phyloP scores from a whole-genome alignment of 352 stramenopile species.

The Pythium monospermum region DNA sequence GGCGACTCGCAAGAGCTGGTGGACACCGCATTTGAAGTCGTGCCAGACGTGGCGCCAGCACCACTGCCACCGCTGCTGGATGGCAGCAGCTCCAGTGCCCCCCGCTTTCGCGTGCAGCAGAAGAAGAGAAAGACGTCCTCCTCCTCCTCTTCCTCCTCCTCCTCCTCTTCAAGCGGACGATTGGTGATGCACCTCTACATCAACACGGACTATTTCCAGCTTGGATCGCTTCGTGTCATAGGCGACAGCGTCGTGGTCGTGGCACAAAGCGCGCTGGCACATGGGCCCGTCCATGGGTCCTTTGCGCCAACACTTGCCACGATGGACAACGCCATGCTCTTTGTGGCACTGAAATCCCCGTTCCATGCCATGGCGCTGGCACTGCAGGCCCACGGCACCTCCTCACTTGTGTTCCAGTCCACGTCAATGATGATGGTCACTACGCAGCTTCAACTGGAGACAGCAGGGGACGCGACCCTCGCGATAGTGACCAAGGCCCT shows the following conservation, averaged over 20 bases:
- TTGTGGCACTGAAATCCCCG: not conserved
- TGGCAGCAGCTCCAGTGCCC: not conserved
- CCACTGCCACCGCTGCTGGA: not conserved
- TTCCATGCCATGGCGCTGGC: not conserved
- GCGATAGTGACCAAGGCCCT: not conserved
- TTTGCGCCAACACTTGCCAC: not conserved
- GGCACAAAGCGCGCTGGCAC: not conserved
- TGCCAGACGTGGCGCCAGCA: not conserved
- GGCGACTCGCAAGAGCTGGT: constrained; percentile 9
- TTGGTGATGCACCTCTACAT: constrained; percentile 8
- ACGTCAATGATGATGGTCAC: not conserved
- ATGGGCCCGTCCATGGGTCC: not conserved
- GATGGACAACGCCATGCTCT: not conserved
- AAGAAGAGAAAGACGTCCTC: not conserved
- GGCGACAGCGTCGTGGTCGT: constrained; percentile 14
- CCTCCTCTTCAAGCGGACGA: not conserved
- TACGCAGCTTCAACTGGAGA: not conserved
- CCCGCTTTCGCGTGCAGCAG: not conserved
- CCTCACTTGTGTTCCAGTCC: constrained; percentile 12
- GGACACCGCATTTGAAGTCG: constrained; percentile 5
- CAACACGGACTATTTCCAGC: constrained; percentile 7
- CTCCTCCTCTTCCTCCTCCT: not conserved
- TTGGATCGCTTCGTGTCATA: not conserved
- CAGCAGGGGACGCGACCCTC: constrained; percentile 1
- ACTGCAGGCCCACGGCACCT: not conserved